Evolutionary conservation across 2,329 filamentous ascomycete genomes (phyloP), one percentile per base, ranked within the genome.

Genomic region (Diaporthe helianthi): DNA sequence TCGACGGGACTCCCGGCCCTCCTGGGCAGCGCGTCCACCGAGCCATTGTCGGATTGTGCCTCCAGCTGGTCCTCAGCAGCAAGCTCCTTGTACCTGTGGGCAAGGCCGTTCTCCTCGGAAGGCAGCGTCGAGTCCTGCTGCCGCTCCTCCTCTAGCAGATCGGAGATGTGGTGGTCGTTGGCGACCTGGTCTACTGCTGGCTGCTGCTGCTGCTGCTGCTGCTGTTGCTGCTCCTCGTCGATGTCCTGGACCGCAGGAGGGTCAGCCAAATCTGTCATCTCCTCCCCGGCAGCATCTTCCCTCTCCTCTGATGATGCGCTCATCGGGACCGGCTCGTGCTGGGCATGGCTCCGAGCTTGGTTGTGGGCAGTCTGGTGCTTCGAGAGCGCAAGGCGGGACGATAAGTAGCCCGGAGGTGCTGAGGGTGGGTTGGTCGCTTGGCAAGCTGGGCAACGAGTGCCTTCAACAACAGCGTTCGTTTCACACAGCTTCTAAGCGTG

Each of bases 1-100:
- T 87, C 89, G 63, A 87, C 85, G 9, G 91, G 91, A 76, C 93
- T 97, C 53, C 86, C 88, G 47, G 85, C 83, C 74, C 87, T 84
- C 71, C 82, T 80, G 46, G 86, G 85, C 31, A 85, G 74, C 58
- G 82, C 84, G 73, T 87, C 85, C n/a, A 63, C 58, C 17, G 85
- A 87, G 67, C 83, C 84, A 71, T 85, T 81, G 67, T 87, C 85
- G 10, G 86, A 88, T 22, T 75, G 76, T 72, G 84, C 81, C 19
- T 85, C 83, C 55, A 76, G 72, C 26, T 80, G 79, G 46, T 83
- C 79, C 65, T 79, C 79, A 36, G 85, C 79, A 36, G 85, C 74
- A 10, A 85, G 79, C 70, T 84, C 79, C 47, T 80, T 82, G 73
- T 85, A 85, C 67, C 81, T 80, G 71, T 80, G 81, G 47, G 78